Evolutionary conservation across 148 eudicot species (phyloP), one percentile per base, ranked within the genome.

Genomic region (Diospyros kaki): DNA sequence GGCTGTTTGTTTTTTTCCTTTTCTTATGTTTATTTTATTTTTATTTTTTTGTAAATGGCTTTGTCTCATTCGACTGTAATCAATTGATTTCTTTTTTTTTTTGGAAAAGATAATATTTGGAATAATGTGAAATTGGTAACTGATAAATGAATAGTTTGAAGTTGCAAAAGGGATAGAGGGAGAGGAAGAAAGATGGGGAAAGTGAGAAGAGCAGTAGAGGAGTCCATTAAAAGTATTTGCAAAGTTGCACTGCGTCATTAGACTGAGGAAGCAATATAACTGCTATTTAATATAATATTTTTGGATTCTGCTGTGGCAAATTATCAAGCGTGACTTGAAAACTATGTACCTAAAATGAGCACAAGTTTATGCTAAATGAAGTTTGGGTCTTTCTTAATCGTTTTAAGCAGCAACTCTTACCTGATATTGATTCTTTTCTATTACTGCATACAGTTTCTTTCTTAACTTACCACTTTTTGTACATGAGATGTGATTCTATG

Each of bases 361-460:
- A 55, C 51, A 46, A 45, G 11, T 71, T 65, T 64, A 4, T 43
- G 5, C 58, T 52, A 43, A 38, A 13, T 55, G 12, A 39, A 43
- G 40, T 11, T 13, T 64, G 14, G 52, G 56, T 42, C 53, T 48
- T 69, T 40, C 39, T 5, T 9, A 46, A 54, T 55, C 7, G 2
- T 60, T 45, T 38, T 9, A 63, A 9, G 75, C 68, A n/a, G 14
- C 46, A 76, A 9, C 15, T 18, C 75, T 65, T 52, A 67, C 70
- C 56, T 70, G 58, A 58, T 63, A 44, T 59, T 28, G 18, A 17
- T 71, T 18, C n/a, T 76, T 61, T 73, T 71, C 62, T 12, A 11
- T 81, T 65, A 73, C 65, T 89, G 89, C 93, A 93, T 92, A 94
- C 98, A 40, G 98, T 94, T 58, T 92, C 98, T 72, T 94, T 94